Conservation (phyloP, 192 early-diverging fungal genomes). For the Nowakowskiella sp. region DNA sequence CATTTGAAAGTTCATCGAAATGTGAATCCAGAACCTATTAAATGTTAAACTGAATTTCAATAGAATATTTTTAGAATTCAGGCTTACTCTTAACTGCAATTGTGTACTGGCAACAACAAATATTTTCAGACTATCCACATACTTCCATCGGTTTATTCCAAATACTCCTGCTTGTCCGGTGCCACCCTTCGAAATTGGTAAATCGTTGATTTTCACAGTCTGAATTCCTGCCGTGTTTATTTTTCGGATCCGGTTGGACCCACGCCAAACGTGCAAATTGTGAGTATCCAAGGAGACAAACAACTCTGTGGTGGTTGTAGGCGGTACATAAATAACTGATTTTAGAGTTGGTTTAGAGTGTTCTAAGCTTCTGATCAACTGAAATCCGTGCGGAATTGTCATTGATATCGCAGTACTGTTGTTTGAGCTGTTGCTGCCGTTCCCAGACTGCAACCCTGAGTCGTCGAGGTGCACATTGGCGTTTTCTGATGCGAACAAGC, state of each 20-base stretch:
- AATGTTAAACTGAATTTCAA: constrained; percentile 11
- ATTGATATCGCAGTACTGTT: neutral
- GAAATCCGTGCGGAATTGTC: constrained; percentile 8
- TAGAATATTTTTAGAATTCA: neutral
- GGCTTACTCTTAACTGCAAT: constrained; percentile 29
- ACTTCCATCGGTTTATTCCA: constrained; percentile 25
- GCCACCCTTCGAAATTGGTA: neutral
- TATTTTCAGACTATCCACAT: constrained; percentile 28
- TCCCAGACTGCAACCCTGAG: neutral
- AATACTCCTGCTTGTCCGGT: constrained; percentile 10
- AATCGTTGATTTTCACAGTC: neutral
- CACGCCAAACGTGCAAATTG: constrained; percentile 12
- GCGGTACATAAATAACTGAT: neutral
- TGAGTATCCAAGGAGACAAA: constrained; percentile 5
- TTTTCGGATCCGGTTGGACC: constrained; percentile 10
- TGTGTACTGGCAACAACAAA: constrained; percentile 36
- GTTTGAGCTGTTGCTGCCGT: neutral
- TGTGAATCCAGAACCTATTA: constrained; percentile 33
- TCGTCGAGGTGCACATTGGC: neutral
- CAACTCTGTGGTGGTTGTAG: constrained; percentile 1
- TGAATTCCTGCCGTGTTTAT: constrained; percentile 8
- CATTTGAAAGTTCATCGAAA: constrained; percentile 25
- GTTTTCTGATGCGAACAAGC: no score
- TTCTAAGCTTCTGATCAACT: neutral
- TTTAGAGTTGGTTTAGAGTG: constrained; percentile 3